A percentile compares a stretch with the other conserved stretches of the same genome.
Evolutionary conservation across 805 yeast genomes (phyloP).

Genomic region (Pichia manshurica): DNA sequence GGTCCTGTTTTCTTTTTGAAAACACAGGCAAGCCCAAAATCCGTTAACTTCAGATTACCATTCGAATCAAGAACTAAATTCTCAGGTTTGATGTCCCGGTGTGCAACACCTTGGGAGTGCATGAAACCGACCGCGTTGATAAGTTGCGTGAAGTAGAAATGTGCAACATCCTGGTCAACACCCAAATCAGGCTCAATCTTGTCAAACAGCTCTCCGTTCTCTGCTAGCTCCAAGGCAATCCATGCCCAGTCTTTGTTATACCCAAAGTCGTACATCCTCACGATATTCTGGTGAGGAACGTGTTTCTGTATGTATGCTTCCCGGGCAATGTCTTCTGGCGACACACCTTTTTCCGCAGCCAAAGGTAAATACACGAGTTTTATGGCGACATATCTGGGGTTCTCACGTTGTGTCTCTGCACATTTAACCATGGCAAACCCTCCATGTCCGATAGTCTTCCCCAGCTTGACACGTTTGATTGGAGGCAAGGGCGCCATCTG

Average conservation of each 20-base stretch:
- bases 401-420: slow-evolving; percentile 30
- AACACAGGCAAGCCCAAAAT: slow-evolving; percentile 68
- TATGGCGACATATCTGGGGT: slow-evolving; percentile 40
- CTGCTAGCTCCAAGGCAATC: slow-evolving; percentile 63
- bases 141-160: slow-evolving; percentile 62
- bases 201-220: slow-evolving; percentile 73
- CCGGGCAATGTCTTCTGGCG: slow-evolving; percentile 35
- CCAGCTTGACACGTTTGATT: slow-evolving; percentile 41
- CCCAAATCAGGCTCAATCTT: slow-evolving; percentile 75
- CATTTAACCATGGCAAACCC: slow-evolving; percentile 59
- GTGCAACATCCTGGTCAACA: slow-evolving; percentile 59
- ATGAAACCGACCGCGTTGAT: slow-evolving; percentile 54
- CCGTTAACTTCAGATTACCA: slow-evolving; percentile 70
- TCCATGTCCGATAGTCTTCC: slow-evolving; percentile 59
- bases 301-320: slow-evolving; percentile 57
- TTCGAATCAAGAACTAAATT: slow-evolving; percentile 55
- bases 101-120: slow-evolving; percentile 62
- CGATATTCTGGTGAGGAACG: slow-evolving; percentile 55
- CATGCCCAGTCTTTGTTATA: slow-evolving; percentile 53
- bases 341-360: slow-evolving; percentile 29
- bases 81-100: slow-evolving; percentile 65
- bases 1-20: slow-evolving; percentile 45
- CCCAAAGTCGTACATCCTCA: slow-evolving; percentile 49
- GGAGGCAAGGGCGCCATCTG: slow-evolving; percentile 45
- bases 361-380: slow-evolving; percentile 45